Evolutionary conservation across 2,329 filamentous ascomycete species (phyloP), one percentile per base, ranked within the genome.

Genomic region (Trematosphaeria pertusa): DNA sequence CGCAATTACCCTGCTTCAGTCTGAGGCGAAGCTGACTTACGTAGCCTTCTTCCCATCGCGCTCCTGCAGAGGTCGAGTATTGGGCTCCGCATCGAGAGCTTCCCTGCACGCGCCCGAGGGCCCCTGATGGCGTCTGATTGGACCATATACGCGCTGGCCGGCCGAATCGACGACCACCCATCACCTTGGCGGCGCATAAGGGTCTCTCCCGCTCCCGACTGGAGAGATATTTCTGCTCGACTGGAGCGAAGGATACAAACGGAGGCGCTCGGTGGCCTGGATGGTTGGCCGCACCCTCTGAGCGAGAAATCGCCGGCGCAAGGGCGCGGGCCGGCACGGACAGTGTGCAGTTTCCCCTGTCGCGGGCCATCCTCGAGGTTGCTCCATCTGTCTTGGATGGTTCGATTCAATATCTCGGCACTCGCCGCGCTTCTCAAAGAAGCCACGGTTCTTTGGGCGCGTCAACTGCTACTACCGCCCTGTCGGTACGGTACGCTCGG

Each of bases 141-240:
- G 62, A 10, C 46, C 33, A 37, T 55, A 52, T 66, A 67, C 61
- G 61, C 65, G 63, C 66, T 54, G 54, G 59, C 55, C 20, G 65
- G 54, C 65, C 65, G 61, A 51, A 51, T 59, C 55, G 36, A 33
- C 43, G 61, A 49, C 61, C 59, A 36, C 50, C 49, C 48, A 48
- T 65, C 64, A 66, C 64, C 64, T 67, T 67, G 62, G 65, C 62
- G 51, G 57, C 62, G 61, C 64, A 62, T 64, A 48, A 51, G 46
- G 43, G 28, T 28, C 32, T 35, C 22, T 18, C n/a, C 21, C 2
- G 31, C 43, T 12, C 44, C 37, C 48, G 45, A 48, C 26, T 50
- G 43, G 36, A 24, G 20, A 7, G 19, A 28, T n/a, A n/a, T 20
- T 40, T 18, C 24, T 33, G 48, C 24, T 9, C 24, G 17, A 10